Evolutionary conservation across 2,329 filamentous ascomycete species (phyloP), one percentile per base, ranked within the genome.

Genomic region (Xylariales sp.): DNA sequence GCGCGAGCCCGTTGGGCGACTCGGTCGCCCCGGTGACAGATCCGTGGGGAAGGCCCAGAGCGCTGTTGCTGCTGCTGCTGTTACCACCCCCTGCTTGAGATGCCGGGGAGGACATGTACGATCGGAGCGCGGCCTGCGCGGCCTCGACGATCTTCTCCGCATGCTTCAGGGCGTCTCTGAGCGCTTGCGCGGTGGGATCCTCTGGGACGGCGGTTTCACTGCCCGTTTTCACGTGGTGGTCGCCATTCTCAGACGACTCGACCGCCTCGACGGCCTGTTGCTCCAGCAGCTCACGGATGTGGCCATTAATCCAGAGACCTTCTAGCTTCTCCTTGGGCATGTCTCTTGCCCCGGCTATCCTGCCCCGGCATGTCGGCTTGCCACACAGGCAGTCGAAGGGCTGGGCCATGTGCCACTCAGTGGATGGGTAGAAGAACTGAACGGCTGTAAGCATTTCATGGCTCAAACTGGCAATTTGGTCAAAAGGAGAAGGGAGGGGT

Each of bases 371-470:
- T 15, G 64, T 62, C 1, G 65, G 48, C 5, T 67, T 68, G 44
- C 70, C 68, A 55, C 83, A 88, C 42, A 74, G 65, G 56, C 83
- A 88, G 42, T 74, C 62, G 54, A 88, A 88, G 4, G 80, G 72
- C 65, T 87, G 83, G 21, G 78, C 77, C 83, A 88, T 86, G 52
- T 69, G 53, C 81, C 81, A 88, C 61, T 88, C 83, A 2, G 82
- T 86, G 38, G 79, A 85, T 4, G 83, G 82, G 51, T 88, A 88
- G 62, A 87, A 88, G 65, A 86, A 88, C 55, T 76, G 37, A 20
- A 27, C 23, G 12, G 24, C 33, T 38, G 34, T 18, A 38, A 42
- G 29, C 30, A 29, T 15, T 14, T 19, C 16, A 15, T 16, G n/a
- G 6, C 12, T 18, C 11, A 7, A 7, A 21, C 41, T 34, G 20